A percentile compares a stretch with the other conserved stretches of the same genome.
phyloP scores from a whole-genome alignment of 2,329 filamentous ascomycete genomes.

The Sporothrix globosa region DNA sequence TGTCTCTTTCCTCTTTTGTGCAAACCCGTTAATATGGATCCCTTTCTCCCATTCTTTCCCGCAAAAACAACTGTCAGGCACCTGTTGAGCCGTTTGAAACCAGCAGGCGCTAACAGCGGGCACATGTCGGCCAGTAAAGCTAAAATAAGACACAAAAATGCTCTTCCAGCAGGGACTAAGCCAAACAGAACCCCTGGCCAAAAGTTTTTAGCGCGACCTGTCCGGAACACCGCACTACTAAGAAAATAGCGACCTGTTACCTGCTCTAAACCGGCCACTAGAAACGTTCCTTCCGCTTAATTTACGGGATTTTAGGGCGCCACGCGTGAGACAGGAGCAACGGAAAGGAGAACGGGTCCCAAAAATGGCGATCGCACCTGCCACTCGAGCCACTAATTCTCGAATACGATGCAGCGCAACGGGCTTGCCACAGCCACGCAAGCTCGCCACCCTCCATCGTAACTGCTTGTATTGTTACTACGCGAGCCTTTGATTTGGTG shows the following conservation, averaged over 20 bases:
- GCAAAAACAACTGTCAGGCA: conserved; percentile 9
- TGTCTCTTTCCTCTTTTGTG: conserved; percentile 4
- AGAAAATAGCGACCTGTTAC: background rate
- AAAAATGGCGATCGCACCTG: conserved; percentile 27
- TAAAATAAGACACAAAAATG: conserved; percentile 20
- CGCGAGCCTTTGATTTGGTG: too few species aligned
- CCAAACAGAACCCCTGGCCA: conserved; percentile 15
- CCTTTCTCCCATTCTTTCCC: background rate
- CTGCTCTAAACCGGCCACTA: background rate
- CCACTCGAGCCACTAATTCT: background rate
- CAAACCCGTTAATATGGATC: conserved; percentile 6
- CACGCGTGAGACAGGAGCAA: conserved; percentile 1
- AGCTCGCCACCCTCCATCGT: background rate
- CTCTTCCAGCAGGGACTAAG: background rate
- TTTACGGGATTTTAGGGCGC: conserved; percentile 11
- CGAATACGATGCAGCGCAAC: conserved; percentile 6
- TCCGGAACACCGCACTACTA: background rate
- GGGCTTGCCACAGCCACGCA: conserved; percentile 18
- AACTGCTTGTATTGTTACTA: background rate
- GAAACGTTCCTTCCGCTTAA: background rate
- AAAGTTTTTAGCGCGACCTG: conserved; percentile 20
- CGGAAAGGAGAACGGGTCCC: background rate
- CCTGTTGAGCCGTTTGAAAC: background rate
- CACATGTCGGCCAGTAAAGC: background rate
- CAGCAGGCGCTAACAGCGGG: conserved; percentile 14